phyloP scores from a whole-genome alignment of 805 yeast species.

The Ogataea glucozyma region DNA sequence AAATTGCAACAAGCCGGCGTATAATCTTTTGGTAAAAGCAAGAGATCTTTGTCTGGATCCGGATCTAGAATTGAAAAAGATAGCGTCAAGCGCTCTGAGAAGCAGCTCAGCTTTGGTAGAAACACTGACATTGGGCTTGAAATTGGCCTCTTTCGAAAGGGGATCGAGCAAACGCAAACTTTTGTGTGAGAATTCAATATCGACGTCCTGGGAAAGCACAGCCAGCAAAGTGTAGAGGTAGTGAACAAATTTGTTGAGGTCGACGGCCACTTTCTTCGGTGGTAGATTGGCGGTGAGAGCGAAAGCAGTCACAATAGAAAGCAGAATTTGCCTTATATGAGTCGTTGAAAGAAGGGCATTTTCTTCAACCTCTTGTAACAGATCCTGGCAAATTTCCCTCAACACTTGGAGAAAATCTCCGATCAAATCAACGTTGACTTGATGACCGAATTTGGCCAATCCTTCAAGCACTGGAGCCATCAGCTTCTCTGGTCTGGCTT shows the following conservation, averaged over 20 bases:
- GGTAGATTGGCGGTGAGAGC: constrained; percentile 77
- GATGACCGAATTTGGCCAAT: constrained; percentile 82
- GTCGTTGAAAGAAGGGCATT: constrained; percentile 42
- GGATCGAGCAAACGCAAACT: constrained; percentile 83
- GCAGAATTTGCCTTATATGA: constrained; percentile 69
- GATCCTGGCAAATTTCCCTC: constrained; percentile 69
- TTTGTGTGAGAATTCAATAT: constrained; percentile 82
- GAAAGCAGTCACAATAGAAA: constrained; percentile 89
- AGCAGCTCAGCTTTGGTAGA: constrained; percentile 87
- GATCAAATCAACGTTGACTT: constrained; percentile 87
- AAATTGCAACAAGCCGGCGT: constrained; percentile 63
- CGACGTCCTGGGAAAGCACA: constrained; percentile 73
- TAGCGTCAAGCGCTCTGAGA: constrained; percentile 71
- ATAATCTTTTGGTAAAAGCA: constrained; percentile 81
- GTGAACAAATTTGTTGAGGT: constrained; percentile 76
- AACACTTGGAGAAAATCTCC: constrained; percentile 92
- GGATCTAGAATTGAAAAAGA: constrained; percentile 74
- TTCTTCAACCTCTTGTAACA: constrained; percentile 43
- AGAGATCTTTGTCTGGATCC: constrained; percentile 68
- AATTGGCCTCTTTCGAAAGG: constrained; percentile 39
- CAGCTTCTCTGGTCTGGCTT: constrained; percentile 58
- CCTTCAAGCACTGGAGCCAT: constrained; percentile 92
- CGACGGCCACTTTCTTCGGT: constrained; percentile 72
- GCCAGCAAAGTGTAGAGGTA: constrained; percentile 70
- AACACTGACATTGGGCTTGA: constrained; percentile 75